Evolutionary conservation across 495 filamentous ascomycete species (phyloP).

Genomic region (Penicillium arizonense): DNA sequence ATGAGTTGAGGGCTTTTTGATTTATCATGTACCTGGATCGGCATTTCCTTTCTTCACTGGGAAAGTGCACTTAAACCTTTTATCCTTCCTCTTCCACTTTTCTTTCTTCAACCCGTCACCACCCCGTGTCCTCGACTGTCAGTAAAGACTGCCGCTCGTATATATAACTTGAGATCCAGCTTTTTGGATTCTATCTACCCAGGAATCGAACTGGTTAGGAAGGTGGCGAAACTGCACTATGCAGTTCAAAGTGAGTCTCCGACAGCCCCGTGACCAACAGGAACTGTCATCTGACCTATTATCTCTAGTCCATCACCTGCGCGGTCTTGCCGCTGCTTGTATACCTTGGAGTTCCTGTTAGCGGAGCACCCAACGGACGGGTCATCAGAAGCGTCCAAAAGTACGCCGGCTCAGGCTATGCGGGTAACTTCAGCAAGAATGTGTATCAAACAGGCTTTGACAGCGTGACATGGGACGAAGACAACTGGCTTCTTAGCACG

Average conservation of each 20-base stretch:
- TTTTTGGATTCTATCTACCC: background rate
- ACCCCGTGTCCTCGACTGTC: background rate
- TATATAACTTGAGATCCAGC: background rate
- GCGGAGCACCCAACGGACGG: conserved; percentile 11
- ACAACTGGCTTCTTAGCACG: conserved; percentile 59
- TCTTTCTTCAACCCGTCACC: background rate
- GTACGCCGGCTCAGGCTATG: conserved; percentile 8
- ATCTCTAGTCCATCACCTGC: conserved; percentile 4
- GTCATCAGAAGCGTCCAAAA: conserved; percentile 11
- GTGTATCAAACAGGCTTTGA: conserved; percentile 48
- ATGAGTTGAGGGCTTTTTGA: conserved; percentile 10
- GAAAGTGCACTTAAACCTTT: conserved; percentile 1
- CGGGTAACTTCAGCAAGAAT: conserved; percentile 21
- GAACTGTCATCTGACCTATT: conserved; percentile 9
- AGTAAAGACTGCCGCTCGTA: background rate
- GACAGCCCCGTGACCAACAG: background rate
- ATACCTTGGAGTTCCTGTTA: conserved; percentile 4
- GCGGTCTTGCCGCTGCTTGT: conserved; percentile 18
- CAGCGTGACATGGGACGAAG: conserved; percentile 61
- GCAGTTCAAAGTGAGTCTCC: conserved; percentile 19
- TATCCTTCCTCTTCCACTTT: background rate
- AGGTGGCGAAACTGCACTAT: conserved; percentile 13
- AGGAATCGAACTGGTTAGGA: background rate
- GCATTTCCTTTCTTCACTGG: conserved; percentile 5
- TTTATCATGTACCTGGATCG: conserved; percentile 18